phyloP scores from a whole-genome alignment of 345 rosid species.

The Salix caprea region DNA sequence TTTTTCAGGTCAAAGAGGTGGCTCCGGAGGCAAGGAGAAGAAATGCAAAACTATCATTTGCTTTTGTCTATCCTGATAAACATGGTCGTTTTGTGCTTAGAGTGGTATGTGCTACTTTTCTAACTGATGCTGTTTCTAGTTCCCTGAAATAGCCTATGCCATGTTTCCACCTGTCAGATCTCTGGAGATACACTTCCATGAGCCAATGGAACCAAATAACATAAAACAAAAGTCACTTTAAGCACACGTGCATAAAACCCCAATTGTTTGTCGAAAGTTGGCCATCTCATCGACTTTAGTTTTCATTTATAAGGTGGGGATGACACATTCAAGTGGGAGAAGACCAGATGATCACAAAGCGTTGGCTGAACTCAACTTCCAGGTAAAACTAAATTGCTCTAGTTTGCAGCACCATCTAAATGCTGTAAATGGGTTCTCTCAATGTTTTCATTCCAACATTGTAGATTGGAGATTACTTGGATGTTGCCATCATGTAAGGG shows the following conservation, averaged over 20 bases:
- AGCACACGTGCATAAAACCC: neutral
- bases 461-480: constrained; percentile 23
- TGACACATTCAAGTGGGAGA: constrained; percentile 13
- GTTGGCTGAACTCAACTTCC: constrained; percentile 13
- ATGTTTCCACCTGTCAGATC: neutral
- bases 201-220: neutral
- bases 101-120: constrained; percentile 37
- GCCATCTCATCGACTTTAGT: neutral
- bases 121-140: neutral
- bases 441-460: neutral
- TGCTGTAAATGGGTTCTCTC: neutral
- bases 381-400: neutral
- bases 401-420: neutral
- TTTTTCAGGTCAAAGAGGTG: constrained; percentile 75
- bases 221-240: neutral
- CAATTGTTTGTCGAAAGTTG: neutral
- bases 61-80: constrained; percentile 89
- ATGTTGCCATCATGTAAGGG: constrained; percentile 11
- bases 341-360: constrained; percentile 6
- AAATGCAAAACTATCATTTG: constrained; percentile 77
- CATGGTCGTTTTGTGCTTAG: constrained; percentile 67
- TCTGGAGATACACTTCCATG: neutral
- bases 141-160: neutral
- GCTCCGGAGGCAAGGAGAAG: constrained; percentile 86
- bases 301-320: constrained; percentile 4